phyloP scores from a whole-genome alignment of 805 yeast species.

The Candida ficus region DNA sequence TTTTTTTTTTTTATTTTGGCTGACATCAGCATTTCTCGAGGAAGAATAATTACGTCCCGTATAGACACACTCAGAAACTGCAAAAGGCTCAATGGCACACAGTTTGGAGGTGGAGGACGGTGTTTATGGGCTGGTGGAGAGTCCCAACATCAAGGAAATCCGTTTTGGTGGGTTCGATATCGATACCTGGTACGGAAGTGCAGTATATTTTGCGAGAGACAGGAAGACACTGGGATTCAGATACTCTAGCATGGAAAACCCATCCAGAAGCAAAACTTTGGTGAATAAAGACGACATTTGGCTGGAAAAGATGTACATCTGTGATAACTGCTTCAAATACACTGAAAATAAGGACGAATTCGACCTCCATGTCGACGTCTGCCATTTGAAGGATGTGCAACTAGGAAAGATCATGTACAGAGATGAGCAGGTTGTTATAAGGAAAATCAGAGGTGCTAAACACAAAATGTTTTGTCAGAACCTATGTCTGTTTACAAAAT shows the following conservation, averaged over 20 bases:
- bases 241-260: conserved; percentile 18
- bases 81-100: conserved; percentile 11
- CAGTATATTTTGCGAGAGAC: conserved; percentile 61
- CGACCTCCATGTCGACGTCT: conserved; percentile 43
- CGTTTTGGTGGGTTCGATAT: conserved; percentile 64
- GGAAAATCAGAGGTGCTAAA: conserved; percentile 62
- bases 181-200: conserved; percentile 84
- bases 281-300: conserved; percentile 32
- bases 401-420: conserved; percentile 72
- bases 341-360: conserved; percentile 43
- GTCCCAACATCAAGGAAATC: conserved; percentile 60
- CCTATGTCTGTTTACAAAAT: conserved; percentile 76
- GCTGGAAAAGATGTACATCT: conserved; percentile 62
- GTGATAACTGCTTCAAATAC: conserved; percentile 84
- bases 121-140: conserved; percentile 56
- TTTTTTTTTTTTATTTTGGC: neutral
- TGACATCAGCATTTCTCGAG: neutral
- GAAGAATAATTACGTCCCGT: neutral
- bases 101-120: conserved; percentile 31
- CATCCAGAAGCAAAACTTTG: conserved; percentile 8
- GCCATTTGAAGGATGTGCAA: conserved; percentile 35
- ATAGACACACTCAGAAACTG: neutral
- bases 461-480: conserved; percentile 74
- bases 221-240: conserved; percentile 42
- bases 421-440: conserved; percentile 49